Conservation (phyloP, 495 filamentous ascomycete genomes). For the Mytilinidion resinicola region DNA sequence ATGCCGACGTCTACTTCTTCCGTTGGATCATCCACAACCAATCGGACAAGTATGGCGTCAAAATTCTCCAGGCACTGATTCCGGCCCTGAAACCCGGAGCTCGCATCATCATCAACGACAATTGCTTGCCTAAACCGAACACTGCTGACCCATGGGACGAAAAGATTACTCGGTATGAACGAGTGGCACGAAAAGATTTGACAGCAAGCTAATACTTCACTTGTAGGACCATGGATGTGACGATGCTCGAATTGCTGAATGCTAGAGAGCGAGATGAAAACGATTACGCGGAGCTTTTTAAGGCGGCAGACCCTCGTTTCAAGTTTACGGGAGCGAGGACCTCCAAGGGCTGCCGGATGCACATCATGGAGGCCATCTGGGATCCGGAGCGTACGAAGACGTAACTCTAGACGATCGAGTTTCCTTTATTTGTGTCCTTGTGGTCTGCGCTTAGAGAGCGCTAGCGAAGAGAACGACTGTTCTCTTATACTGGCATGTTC, state of each 20-base stretch:
- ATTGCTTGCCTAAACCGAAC: conserved; percentile 31
- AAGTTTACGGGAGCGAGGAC: conserved; percentile 14
- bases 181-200: neutral
- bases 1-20: conserved; percentile 41
- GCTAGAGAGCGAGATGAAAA: conserved; percentile 47
- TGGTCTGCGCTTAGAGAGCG: too few species aligned
- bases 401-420: too few species aligned
- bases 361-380: conserved; percentile 2
- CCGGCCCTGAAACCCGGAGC: conserved; percentile 36
- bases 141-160: neutral
- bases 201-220: neutral
- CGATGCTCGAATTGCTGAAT: conserved; percentile 51
- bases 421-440: too few species aligned
- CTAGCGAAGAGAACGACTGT: too few species aligned
- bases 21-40: conserved; percentile 40
- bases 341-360: conserved; percentile 2
- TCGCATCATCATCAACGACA: conserved; percentile 39
- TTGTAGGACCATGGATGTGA: conserved; percentile 48
- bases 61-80: conserved; percentile 35
- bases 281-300: conserved; percentile 47
- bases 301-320: conserved; percentile 39
- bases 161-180: conserved; percentile 2
- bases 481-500: too few species aligned
- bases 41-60: conserved; percentile 29
- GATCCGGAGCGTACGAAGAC: neutral